Evolutionary conservation across 306 rosid genomes (phyloP), one percentile per base, ranked within the genome.

Genomic region (Acacia melanoxylon): DNA sequence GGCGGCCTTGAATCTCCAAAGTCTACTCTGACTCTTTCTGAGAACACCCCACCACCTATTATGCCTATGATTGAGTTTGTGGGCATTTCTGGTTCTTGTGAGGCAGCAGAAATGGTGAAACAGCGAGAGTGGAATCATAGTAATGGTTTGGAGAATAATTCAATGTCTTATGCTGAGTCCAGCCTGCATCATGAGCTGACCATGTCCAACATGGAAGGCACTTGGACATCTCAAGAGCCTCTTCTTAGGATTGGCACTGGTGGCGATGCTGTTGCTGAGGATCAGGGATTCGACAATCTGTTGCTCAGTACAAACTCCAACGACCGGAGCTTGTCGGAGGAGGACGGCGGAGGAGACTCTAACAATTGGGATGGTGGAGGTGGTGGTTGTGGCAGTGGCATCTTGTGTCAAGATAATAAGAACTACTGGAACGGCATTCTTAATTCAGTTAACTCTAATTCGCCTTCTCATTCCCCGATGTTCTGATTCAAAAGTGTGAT

Each of bases 391-490:
- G 40, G n/a, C n/a, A 29, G 42, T 27, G 41, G 69, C 44, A 84
- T 85, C n/a, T 90, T 81, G 61, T 88, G 77, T 52, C 97, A 89
- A 82, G 97, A 95, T 76, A 91, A 85, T 78, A 91, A 93, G 86
- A 90, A 86, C 75, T 93, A 95, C 22, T 95, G 99, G 99, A 88
- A 86, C 59, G 87, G 86, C 67, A 95, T 95, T 87, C 91, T 95
- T 45, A 86, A 95, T 89, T 87, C 89, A 88, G 97, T 95, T 59
- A 89, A 95, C 68, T 90, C 95, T 81, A 40, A 40, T 68, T 83
- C 98, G 0, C 95, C 98, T 16, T 83, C 97, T 54, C 88, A 86
- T 85, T 91, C 97, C 6, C 90, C 98, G 10, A 80, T 90, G 78
- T 91, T 95, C 71, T 95, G 35, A 85, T 14, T 74, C 25, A 77